phyloP scores from a whole-genome alignment of 129 eudicot genomes.

The Flaveria robusta region DNA sequence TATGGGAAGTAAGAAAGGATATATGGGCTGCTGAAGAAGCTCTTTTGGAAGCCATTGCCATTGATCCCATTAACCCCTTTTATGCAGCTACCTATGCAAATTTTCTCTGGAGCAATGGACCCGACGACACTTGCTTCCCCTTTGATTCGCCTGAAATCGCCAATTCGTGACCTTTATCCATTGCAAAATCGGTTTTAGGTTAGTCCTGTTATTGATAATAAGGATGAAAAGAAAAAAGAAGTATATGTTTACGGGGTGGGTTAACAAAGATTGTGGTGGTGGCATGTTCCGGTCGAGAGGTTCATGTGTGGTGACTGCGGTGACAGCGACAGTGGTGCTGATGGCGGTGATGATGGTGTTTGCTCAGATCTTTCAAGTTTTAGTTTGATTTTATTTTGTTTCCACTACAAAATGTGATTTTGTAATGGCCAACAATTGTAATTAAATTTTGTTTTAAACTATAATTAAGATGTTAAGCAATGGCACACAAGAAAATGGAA shows the following conservation, averaged over 20 bases:
- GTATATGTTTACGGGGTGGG: neutral
- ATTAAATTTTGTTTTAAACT: constrained; percentile 28
- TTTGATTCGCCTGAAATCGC: constrained; percentile 46
- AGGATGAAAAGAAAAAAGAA: neutral
- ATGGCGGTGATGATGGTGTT: neutral
- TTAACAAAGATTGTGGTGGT: constrained; percentile 18
- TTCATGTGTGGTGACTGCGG: neutral
- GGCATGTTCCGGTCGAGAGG: neutral
- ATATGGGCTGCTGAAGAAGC: constrained; percentile 92
- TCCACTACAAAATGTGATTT: constrained; percentile 28
- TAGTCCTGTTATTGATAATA: constrained; percentile 21
- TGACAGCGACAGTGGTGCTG: neutral
- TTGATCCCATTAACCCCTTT: constrained; percentile 73
- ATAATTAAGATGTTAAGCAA: neutral
- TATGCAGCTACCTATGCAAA: constrained; percentile 92
- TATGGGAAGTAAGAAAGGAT: constrained; percentile 74
- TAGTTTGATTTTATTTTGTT: constrained; percentile 23
- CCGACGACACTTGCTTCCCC: constrained; percentile 84
- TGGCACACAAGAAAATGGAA: neutral
- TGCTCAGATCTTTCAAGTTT: neutral
- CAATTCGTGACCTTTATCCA: constrained; percentile 30
- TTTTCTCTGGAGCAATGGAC: constrained; percentile 86
- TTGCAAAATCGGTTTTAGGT: constrained; percentile 10
- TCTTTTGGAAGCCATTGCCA: constrained; percentile 72
- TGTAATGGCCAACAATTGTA: constrained; percentile 37